Base-by-base conservation (phyloP, 148 eudicot species). In the Amaranthus hypochondriacus region DNA sequence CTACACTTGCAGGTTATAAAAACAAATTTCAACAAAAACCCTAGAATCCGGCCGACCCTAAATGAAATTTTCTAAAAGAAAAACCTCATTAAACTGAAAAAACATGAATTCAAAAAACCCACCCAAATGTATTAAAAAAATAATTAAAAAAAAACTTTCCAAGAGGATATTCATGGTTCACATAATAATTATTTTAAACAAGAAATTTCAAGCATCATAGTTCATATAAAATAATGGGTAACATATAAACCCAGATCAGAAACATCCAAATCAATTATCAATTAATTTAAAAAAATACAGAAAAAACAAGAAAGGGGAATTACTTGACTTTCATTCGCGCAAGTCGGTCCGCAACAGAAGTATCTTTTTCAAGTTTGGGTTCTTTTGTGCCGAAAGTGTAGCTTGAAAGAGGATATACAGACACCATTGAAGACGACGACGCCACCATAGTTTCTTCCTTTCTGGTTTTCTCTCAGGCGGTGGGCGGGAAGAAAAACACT, bases 311-410 rank as follows among this genome's bases (percentile, higher is more conserved):
- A 50, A 28, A 6, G 7, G 55, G 7, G 13, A 66, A 68, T 47
- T 79, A 90, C 98, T 93, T 93, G 92, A 84, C 73, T 86, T 84
- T 89, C 98, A 93, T 93, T 21, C 98, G 95, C 76, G 98, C 89
- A 65, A 93, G 94, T 68, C 96, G 96, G 79, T 93, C 98, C 54
- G 98, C 95, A 68, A 93, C 97, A 56, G 98, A 93, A 59, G 97
- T 91, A 55, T 93, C 98, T 79, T 93, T 93, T 81, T 93, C 98
- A 80, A 93, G 86, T 76, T 93, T 93, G 48, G 97, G 91, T 70
- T 93, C 98, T 77, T 93, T 93, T 5, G 92, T 85, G 2, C 97
- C 97, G 18, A 93, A 93, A 6, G 91, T 81, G 88, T 93, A 93
- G 84, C 91, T 89, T 9, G 92, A 84, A 0, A 93, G 80, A 42